Evolutionary conservation across 352 stramenopile genomes (phyloP).

Genomic region (Pythium sp.): DNA sequence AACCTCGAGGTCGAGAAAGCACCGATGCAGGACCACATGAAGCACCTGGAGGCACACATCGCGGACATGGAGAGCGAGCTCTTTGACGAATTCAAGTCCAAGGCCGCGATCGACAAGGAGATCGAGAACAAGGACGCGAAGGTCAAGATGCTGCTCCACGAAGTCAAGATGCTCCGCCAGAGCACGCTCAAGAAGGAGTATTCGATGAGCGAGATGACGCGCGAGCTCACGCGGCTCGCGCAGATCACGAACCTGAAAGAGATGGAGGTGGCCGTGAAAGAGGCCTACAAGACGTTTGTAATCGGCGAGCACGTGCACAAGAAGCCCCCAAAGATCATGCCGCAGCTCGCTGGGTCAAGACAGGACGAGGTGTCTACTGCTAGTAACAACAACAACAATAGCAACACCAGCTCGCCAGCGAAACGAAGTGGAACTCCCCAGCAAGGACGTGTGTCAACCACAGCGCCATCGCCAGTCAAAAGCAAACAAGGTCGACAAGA

Average conservation of each 20-base stretch:
- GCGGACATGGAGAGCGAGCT: conserved; percentile 78
- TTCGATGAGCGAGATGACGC: conserved; percentile 72
- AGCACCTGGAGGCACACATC: conserved; percentile 57
- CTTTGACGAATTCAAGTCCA: conserved; percentile 65
- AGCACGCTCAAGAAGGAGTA: conserved; percentile 80
- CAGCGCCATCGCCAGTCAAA: conserved; percentile 17
- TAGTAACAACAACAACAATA: background rate
- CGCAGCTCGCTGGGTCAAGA: conserved; percentile 8
- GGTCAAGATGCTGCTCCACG: conserved; percentile 67
- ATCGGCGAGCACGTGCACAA: conserved; percentile 67
- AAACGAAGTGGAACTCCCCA: conserved; percentile 1
- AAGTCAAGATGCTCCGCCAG: conserved; percentile 75
- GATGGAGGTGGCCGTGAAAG: conserved; percentile 75
- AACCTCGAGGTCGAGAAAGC: conserved; percentile 68
- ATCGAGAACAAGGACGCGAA: conserved; percentile 72
- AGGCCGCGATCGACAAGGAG: conserved; percentile 59
- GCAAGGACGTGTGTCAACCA: background rate
- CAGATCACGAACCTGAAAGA: conserved; percentile 80
- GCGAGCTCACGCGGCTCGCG: conserved; percentile 66
- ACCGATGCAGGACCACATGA: conserved; percentile 67
- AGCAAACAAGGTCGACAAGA: background rate
- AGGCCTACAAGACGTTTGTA: conserved; percentile 72
- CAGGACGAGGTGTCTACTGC: background rate
- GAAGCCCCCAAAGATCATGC: conserved; percentile 37
- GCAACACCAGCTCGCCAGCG: conserved; percentile 9